Evolutionary conservation across 495 filamentous ascomycete genomes (phyloP), one percentile per base, ranked within the genome.

Genomic region (Aspergillus kassunensis): DNA sequence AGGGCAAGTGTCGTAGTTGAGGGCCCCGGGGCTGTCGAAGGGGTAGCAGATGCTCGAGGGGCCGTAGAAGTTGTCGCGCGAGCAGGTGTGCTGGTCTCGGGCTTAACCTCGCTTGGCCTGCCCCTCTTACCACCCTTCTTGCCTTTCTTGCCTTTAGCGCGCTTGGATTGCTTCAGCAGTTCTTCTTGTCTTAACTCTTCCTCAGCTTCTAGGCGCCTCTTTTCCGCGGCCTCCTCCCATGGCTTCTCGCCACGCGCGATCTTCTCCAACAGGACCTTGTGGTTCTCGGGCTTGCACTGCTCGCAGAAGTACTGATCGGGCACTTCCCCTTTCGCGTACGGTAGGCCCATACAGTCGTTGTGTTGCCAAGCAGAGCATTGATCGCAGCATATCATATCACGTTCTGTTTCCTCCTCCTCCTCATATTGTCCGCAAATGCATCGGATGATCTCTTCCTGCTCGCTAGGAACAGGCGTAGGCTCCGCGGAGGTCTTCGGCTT

Each of bases 301-400:
- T 98, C 93, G 65, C 93, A 98, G 64, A 83, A 91, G 71, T 97
- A 98, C 61, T 86, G 70, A 18, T 83, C 81, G 25, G 87, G 87
- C 54, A 89, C 71, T 54, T 88, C 80, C 30, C 89, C 83, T 13
- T 87, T 80, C 51, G 83, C 84, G 55, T 89, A 85, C 51, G 83
- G 82, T 53, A 96, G 76, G 23, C 88, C 90, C 82, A 98, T 90
- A 65, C 93, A 98, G 56, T 91, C 83, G 61, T 95, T 95, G 65
- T 98, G 93, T 67, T 98, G 93, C 93, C 93, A 98, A 40, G 85
- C 90, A 23, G 82, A 81, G 62, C 93, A 98, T 29, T 75, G 79
- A 61, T 98, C 93, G 70, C 93, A 98, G 59, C 87, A 86, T 60
- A 97, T 95, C 66, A 95, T 91, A 59, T 90, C 83, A 30, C 85